Evolutionary conservation across 139 green algal genomes (phyloP).

Genomic region (Chlorella sorokiniana): DNA sequence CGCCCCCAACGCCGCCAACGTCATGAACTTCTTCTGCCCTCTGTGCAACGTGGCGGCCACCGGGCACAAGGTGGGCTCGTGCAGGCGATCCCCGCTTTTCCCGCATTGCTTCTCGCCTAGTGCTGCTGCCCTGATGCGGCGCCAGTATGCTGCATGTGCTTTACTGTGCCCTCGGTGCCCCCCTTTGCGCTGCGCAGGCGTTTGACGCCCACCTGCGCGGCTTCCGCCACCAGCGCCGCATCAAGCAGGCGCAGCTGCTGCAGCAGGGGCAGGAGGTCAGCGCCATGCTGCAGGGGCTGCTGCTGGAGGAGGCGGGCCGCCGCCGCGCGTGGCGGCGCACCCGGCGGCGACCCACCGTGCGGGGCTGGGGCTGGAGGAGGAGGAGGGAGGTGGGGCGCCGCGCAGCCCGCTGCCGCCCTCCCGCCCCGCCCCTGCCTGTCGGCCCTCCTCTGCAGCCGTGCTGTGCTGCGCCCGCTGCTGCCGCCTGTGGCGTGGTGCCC

Average conservation of each 20-base stretch:
- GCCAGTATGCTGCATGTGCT: not conserved
- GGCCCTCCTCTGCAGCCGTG: no score
- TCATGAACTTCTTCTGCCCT: slow-evolving; percentile 20
- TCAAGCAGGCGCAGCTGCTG: slow-evolving; percentile 34
- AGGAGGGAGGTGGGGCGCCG: slow-evolving; percentile 6
- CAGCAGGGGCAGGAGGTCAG: slow-evolving; percentile 31
- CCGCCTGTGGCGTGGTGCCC: no score
- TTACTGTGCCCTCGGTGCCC: not conserved
- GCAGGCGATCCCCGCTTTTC: no score
- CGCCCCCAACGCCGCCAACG: no score
- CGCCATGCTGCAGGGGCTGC: slow-evolving; percentile 17
- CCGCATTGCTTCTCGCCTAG: not conserved
- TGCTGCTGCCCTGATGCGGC: not conserved
- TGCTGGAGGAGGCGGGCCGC: slow-evolving; percentile 13
- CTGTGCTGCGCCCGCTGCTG: no score
- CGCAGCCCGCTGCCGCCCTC: no score
- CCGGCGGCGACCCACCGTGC: slow-evolving; percentile 1
- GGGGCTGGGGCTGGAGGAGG: slow-evolving; percentile 1
- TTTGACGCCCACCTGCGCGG: slow-evolving; percentile 32
- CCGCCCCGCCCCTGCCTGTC: no score
- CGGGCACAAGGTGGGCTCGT: slow-evolving; percentile 17
- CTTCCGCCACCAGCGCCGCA: slow-evolving; percentile 30
- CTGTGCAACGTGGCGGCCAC: slow-evolving; percentile 36
- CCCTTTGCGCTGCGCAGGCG: not conserved
- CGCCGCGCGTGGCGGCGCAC: not conserved